Evolutionary conservation across 208 protist species (phyloP), one percentile per base, ranked within the genome.

Genomic region (Trypanosoma lewisi): DNA sequence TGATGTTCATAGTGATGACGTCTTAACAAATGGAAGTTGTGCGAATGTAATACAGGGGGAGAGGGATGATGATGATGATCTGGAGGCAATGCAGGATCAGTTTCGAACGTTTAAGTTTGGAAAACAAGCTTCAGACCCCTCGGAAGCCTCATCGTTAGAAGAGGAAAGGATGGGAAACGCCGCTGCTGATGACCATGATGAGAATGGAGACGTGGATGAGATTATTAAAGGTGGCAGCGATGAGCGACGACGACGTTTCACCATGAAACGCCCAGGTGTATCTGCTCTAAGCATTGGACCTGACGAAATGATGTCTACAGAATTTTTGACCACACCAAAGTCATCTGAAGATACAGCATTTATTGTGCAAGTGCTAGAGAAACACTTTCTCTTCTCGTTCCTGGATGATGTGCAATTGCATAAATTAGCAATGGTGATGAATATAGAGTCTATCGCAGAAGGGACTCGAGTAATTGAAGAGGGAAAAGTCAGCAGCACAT

Each of bases 361-460:
- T 28, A 87, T 91, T 44, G 16, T 3, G 49, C 44, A 75, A 34
- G 72, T 78, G 7, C 73, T 94, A 19, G 76, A 89, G 66, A 54
- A 59, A 27, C 83, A 88, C 63, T 87, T 78, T 52, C 70, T 91
- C 53, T 94, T 92, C 67, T 91, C 80, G 41, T 82, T 71, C 37
- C 64, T 89, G 12, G 83, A 93, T 61, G 86, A 89, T 55, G 71
- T 42, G 44, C 69, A 87, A 53, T 70, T 88, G 42, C 59, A 62
- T 12, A 77, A 69, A 67, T 67, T 87, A 33, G 79, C 79, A 3
- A 68, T 73, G 45, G 81, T 87, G 51, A 91, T 95, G 85, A 74
- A 87, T 41, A 57, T 80, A 4, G 63, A 58, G 33, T 42, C 44
- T 37, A 78, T 80, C 25, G 45, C 67, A 63, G 67, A 67, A 27